phyloP scores from a whole-genome alignment of 352 stramenopile species.

The Thalassiosira ordinaria region DNA sequence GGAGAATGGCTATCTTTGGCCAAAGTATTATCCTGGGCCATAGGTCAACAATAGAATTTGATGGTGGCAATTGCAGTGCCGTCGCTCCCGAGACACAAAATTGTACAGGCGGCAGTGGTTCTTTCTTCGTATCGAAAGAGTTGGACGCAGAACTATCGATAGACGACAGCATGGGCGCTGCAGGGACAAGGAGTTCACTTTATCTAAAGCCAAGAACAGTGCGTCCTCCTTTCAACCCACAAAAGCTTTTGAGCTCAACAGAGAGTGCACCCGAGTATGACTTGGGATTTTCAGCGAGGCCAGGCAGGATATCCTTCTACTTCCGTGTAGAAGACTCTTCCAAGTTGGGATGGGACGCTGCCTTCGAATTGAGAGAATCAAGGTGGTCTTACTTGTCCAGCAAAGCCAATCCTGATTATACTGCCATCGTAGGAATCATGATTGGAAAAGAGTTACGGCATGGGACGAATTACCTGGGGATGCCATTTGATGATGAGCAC shows the following conservation, averaged over 20 bases:
- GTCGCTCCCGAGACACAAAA: neutral
- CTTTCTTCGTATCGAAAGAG: constrained; percentile 28
- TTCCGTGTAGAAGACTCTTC: constrained; percentile 40
- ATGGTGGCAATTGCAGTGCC: constrained; percentile 48
- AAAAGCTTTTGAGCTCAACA: constrained; percentile 31
- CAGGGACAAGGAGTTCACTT: constrained; percentile 53
- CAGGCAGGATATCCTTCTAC: constrained; percentile 46
- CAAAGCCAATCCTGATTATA: constrained; percentile 47
- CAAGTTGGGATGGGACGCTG: constrained; percentile 50
- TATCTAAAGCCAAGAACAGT: constrained; percentile 36
- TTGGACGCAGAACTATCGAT: constrained; percentile 43
- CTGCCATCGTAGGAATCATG: constrained; percentile 53
- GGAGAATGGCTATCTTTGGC: constrained; percentile 83
- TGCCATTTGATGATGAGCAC: constrained; percentile 58
- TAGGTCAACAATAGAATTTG: constrained; percentile 26
- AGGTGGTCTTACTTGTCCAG: constrained; percentile 60
- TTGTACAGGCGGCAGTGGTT: constrained; percentile 49
- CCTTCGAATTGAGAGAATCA: constrained; percentile 63
- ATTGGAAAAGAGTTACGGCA: constrained; percentile 61
- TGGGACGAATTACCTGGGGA: constrained; percentile 82
- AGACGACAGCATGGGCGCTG: constrained; percentile 35
- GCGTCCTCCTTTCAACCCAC: constrained; percentile 31
- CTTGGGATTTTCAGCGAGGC: constrained; percentile 27
- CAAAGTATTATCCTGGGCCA: constrained; percentile 40
- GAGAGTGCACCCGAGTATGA: constrained; percentile 59